Conservation (phyloP, 306 rosid species). For the Pyrus communis region DNA sequence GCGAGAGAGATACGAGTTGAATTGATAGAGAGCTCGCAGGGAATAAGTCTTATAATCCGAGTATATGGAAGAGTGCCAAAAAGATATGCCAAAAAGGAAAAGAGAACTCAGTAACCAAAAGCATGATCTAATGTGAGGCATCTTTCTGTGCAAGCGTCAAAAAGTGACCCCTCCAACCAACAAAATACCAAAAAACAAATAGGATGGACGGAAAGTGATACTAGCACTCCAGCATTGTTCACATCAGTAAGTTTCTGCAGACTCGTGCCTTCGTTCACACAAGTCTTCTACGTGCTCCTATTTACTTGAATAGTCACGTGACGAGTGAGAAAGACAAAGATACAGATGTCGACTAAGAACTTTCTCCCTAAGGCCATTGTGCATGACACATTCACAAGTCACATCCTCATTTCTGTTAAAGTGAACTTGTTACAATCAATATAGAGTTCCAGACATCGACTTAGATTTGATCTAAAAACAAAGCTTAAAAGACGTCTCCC, state of each 20-base stretch:
- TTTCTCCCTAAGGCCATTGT: too few relatives aligned
- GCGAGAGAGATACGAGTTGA: conserved; percentile 6
- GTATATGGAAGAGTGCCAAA: background rate
- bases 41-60: background rate
- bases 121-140: conserved; percentile 5
- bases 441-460: background rate
- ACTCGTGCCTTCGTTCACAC: background rate
- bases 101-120: conserved; percentile 16
- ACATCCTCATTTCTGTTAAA: too few relatives aligned
- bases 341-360: too few relatives aligned
- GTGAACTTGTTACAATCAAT: background rate
- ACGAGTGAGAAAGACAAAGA: too few relatives aligned
- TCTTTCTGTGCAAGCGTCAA: conserved; percentile 15
- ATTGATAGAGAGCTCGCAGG: conserved; percentile 16
- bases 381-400: too few relatives aligned
- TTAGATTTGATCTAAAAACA: background rate
- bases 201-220: background rate
- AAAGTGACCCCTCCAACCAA: conserved; percentile 19
- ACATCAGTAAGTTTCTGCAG: background rate
- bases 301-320: background rate
- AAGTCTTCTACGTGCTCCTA: background rate
- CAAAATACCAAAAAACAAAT: conserved; percentile 6
- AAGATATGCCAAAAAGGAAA: conserved; percentile 26
- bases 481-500: background rate
- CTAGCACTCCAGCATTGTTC: background rate